These are phyloP conservation scores for Yamadazyma ubonensis DNA, from an alignment of 805 yeast species.

Conservation along the genomic window DNA sequence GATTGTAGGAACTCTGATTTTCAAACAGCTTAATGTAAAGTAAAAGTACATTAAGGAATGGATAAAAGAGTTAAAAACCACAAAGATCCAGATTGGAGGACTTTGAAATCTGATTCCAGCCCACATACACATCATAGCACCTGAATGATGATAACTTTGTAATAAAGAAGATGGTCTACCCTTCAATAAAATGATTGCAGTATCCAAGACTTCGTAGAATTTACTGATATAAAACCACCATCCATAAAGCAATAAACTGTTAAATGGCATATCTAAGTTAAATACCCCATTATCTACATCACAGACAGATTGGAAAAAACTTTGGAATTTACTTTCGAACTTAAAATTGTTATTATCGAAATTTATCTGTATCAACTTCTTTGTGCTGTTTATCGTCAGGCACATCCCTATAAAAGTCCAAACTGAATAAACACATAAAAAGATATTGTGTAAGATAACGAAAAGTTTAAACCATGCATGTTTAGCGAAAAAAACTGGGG, in stretches of 20 bases:
- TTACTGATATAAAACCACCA: slow-evolving; percentile 69
- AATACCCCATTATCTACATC: slow-evolving; percentile 61
- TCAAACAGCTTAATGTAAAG: slow-evolving; percentile 59
- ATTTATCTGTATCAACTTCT: slow-evolving; percentile 21
- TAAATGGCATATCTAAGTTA: slow-evolving; percentile 23
- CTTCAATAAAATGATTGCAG: slow-evolving; percentile 62
- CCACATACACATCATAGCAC: slow-evolving; percentile 83
- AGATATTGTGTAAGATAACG: slow-evolving; percentile 60
- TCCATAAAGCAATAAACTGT: slow-evolving; percentile 54
- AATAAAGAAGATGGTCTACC: slow-evolving; percentile 65
- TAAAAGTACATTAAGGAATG: slow-evolving; percentile 75
- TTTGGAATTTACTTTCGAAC: slow-evolving; percentile 28
- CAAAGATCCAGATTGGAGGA: slow-evolving; percentile 80
- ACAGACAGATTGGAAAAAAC: slow-evolving; percentile 63
- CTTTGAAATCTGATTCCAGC: slow-evolving; percentile 67
- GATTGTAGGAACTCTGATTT: slow-evolving; percentile 54
- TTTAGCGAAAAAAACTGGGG: slow-evolving; percentile 51
- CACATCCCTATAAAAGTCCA: slow-evolving; percentile 74
- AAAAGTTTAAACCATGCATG: slow-evolving; percentile 48
- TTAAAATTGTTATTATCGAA: slow-evolving; percentile 18
- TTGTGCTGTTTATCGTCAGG: slow-evolving; percentile 45
- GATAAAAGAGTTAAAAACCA: slow-evolving; percentile 75
- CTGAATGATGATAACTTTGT: slow-evolving; percentile 76
- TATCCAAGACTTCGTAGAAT: slow-evolving; percentile 70
- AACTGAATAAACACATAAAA: slow-evolving; percentile 61